Base-by-base conservation (phyloP, 805 yeast species). In the Starmerella ratchasimensis region DNA sequence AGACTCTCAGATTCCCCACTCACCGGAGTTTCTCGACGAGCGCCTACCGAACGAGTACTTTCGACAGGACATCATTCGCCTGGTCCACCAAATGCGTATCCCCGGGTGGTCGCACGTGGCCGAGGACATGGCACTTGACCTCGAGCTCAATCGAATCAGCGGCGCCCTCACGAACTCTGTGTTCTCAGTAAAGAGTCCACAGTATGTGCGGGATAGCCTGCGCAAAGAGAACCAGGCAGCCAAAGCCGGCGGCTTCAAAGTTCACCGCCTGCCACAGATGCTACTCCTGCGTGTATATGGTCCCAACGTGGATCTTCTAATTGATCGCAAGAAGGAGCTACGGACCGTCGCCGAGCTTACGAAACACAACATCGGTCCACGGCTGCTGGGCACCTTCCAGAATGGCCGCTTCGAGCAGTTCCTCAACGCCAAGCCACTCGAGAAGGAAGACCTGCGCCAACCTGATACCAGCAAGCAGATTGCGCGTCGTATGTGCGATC, bases 351-450 rank as follows among this genome's bases (percentile, higher is more conserved):
- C 74, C 19, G 74, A 90, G 53, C 67, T 90, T 44, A 77, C 93
- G 1, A 63, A 65, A 34, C 74, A 76, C 47, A 73, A 74, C 39
- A 88, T 90, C 44, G 98, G 98, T 0, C 95, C 98, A 1, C 70
- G 74, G 44, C 60, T 90, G 36, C 64, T 81, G 52, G 98, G 98
- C 2, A 82, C 88, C 33, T 90, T 90, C 57, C 63, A 74, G 31
- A 90, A 90, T 55, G 98, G 98, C 34, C 66, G 98, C 44, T 78
- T 90, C 50, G 98, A 90, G 60, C 96, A 90, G 60, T 90, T 78
- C 52, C 63, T 90, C 45, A 79, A 88, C 41, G 88, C 93, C 16
- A 63, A 69, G 37, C 77, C 97, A 1, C 67, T 90, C 49, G 73
- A 75, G 26, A 77, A 73, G 46, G 66, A 70, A 6, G 82, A 81